Base-by-base conservation (phyloP, 106 monocot species). In the Agapanthus africanus region DNA sequence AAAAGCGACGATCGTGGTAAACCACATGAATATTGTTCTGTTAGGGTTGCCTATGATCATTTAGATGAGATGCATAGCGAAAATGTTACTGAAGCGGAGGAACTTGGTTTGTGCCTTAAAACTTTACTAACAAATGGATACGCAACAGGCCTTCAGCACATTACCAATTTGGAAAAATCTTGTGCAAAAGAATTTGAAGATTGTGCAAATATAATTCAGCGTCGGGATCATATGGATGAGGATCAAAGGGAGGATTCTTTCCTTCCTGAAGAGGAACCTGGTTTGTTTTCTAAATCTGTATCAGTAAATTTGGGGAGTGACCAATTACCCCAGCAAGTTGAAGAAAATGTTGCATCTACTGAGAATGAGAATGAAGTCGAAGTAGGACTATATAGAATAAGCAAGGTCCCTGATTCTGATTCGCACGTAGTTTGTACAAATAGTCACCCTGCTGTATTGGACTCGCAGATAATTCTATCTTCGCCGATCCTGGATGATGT, bases 291-390 rank as follows among this genome's bases (percentile, higher is more conserved):
- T 39, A 40, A 31, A 39, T 39, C 39, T 40, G 1, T 26, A 40
- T 40, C 64, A 37, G 39, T 1, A 25, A 26, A 37, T 65, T 22
- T 22, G 36, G 39, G 15, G 3, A 25, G 15, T 40, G 37, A 39
- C 39, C 64, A 65, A 40, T 65, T 11, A 65, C 38, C 14, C 10
- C 37, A 65, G 25, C 39, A 39, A 39, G 39, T 39, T 25, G 64
- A 65, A 40, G 22, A 6, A 26, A 40, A 65, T 65, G 11, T 65
- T 39, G n/a, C n/a, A n/a, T n/a, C 64, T 38, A 40, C 25, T 25
- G 40, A 65, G 25, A 65, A 65, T 40, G 39, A 65, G 64, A 65
- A 40, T 11, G 39, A 25, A 65, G 14, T 40, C 26, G 25, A 65
- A 65, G 64, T 39, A 25, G 64, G 39, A 40, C 3, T 65, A 3